Conservation (phyloP, 169 alveolate species). For the Perkinsus chesapeaki region DNA sequence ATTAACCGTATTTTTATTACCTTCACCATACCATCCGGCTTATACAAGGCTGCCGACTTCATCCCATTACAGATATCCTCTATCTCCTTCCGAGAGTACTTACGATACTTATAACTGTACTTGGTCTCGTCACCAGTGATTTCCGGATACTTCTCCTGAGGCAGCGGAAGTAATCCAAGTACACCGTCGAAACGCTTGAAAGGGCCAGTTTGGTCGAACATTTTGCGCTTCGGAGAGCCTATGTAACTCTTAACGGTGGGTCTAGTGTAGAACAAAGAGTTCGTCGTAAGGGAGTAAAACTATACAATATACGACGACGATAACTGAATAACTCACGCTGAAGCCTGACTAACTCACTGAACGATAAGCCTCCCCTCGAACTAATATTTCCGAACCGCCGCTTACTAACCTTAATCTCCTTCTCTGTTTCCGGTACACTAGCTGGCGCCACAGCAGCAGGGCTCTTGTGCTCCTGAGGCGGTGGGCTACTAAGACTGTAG, state of each 20-base stretch:
- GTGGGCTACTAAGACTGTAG: background rate
- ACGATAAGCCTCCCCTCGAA: background rate
- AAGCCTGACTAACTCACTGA: background rate
- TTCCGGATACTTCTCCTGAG: background rate
- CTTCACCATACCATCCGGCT: background rate
- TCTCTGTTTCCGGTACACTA: background rate
- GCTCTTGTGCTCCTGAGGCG: background rate
- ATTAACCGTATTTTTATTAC: background rate
- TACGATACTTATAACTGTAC: background rate
- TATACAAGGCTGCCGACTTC: background rate
- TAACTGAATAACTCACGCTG: too few species aligned
- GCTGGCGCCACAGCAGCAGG: background rate
- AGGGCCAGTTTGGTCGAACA: too few species aligned
- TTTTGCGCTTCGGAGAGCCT: too few species aligned
- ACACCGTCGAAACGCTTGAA: background rate
- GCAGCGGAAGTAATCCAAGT: background rate
- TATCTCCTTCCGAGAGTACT: background rate
- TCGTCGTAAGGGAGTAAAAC: too few species aligned
- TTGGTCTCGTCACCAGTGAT: background rate
- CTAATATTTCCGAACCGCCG: background rate
- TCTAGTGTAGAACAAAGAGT: too few species aligned
- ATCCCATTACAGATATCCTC: background rate
- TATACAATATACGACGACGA: too few species aligned
- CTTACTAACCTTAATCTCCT: background rate
- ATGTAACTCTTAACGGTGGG: too few species aligned